Base-by-base conservation (phyloP, 805 yeast species). In the Candida yuanshanica region DNA sequence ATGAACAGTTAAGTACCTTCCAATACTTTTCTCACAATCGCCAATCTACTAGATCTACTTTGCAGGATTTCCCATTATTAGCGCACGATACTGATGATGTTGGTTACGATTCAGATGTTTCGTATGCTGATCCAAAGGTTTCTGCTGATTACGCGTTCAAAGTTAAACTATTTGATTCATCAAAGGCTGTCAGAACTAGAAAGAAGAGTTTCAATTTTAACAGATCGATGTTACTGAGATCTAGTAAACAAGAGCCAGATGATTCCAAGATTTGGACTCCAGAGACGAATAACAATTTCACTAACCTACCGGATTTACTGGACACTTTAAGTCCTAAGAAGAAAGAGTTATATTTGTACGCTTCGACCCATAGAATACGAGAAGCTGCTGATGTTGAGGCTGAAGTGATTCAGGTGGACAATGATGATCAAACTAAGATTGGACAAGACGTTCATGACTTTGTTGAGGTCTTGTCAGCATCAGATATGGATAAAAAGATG, bases 111-210 rank as follows among this genome's bases (percentile, higher is more conserved):
- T 70, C 78, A 0, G 75, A 69, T 47, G 58, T 73, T 3, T 75
- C 81, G 0, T 49, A 74, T 20, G 79, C 81, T 1, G 69, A 72
- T 44, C 80, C 81, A 0, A 68, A 68, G 37, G 56, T 73, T 6
- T 65, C 74, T 17, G 77, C 74, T 4, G 68, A 70, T 36, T 65
- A 64, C 51, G 79, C 72, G 0, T 78, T 78, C 48, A 61, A 63
- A 7, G 62, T 77, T 22, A 75, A 70, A 47, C 29, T 65, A 17
- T 63, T 61, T 49, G 69, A 65, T 39, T 46, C 55, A 2, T 48
- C 54, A 16, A 50, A 42, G 26, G 54, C 51, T 27, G 24, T 58
- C 12, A 55, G 46, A 25, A 20, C 39, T 13, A 47, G 48, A 33
- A 55, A 42, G 42, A 50, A 50, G 41, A 44, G 42, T 33, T 18